Evolutionary conservation across 2,329 filamentous ascomycete species (phyloP), one percentile per base, ranked within the genome.

Genomic region (Didymella lethalis): DNA sequence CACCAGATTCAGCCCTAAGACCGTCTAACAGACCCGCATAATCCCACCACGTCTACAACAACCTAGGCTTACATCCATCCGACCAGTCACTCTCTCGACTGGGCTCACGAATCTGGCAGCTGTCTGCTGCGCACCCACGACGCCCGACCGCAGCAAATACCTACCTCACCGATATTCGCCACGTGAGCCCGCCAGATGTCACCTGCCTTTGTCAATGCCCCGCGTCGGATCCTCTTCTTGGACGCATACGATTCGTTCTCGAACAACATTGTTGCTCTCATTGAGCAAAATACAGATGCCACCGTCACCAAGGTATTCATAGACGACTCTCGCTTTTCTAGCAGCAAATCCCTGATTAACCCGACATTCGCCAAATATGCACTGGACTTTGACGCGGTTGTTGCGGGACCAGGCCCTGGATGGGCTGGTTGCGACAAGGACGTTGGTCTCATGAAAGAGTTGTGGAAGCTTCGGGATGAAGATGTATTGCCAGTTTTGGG

Each of bases 161-260:
- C 23, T 18, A 40, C 5, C 20, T 5, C 26, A 47, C 20, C 11
- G 26, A 38, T 34, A 8, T 59, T 59, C 47, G 56, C 56, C 56
- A 59, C 56, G 50, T 59, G 46, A 34, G 41, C 47, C 28, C 25
- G 43, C 31, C 56, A 54, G 34, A 75, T 77, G 74, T 68, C 74
- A 49, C 69, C 69, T 44, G 69, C 69, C 32, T 49, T 69, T 58
- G 54, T 64, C 51, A 67, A 64, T 56, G 64, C 64, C 53, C 64
- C 64, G 46, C 65, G 66, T 18, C 81, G 81, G 60, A 90, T 98
- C 62, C 86, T 98, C 63, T 97, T 96, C 79, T 84, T 99, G 66
- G 95, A 98, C 77, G 93, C 94, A 62, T 96, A 96, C 78, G 95
- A 99, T 80, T 97, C 93, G 41, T 99, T 97, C 79, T 92, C 93